Percentiles rank a stretch among this genome's conserved stretches.
Evolutionary conservation across 345 rosid genomes (phyloP).

Genomic region (Populus davidiana): DNA sequence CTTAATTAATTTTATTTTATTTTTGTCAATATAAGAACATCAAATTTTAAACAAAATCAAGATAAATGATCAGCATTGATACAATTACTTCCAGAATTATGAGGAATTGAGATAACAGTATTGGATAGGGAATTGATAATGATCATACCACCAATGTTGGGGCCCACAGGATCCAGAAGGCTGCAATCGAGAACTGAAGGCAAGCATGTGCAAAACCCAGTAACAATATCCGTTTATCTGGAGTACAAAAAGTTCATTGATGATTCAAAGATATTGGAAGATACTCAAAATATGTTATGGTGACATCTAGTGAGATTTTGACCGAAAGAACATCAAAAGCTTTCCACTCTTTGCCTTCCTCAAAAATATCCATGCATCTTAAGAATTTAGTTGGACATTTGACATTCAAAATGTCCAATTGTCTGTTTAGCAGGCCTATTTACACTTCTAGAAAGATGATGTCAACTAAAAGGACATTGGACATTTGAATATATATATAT

Average conservation of each 20-base stretch:
- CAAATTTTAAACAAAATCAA: neutral
- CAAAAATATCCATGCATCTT: neutral
- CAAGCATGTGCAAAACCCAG: constrained; percentile 76
- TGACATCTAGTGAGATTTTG: neutral
- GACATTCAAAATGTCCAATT: neutral
- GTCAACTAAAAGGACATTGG: too few species aligned
- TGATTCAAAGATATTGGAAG: neutral
- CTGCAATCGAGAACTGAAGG: constrained; percentile 71
- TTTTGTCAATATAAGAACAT: neutral
- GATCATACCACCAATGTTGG: constrained; percentile 81
- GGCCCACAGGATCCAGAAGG: constrained; percentile 96
- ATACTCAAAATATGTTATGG: neutral
- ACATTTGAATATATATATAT: neutral
- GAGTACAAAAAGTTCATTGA: constrained; percentile 7
- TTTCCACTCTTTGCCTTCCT: neutral
- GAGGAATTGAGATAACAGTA: constrained; percentile 7
- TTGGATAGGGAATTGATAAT: neutral
- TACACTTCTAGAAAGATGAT: too few species aligned
- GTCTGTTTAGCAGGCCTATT: neutral
- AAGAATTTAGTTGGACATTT: neutral
- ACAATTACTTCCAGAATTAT: neutral
- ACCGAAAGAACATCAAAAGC: neutral
- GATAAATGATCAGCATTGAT: neutral
- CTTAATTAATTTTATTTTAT: too few species aligned
- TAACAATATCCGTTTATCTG: constrained; percentile 85